Evolutionary conservation across 163 green algal species (phyloP), one percentile per base, ranked within the genome.

Genomic region (Chloromonas sp.): DNA sequence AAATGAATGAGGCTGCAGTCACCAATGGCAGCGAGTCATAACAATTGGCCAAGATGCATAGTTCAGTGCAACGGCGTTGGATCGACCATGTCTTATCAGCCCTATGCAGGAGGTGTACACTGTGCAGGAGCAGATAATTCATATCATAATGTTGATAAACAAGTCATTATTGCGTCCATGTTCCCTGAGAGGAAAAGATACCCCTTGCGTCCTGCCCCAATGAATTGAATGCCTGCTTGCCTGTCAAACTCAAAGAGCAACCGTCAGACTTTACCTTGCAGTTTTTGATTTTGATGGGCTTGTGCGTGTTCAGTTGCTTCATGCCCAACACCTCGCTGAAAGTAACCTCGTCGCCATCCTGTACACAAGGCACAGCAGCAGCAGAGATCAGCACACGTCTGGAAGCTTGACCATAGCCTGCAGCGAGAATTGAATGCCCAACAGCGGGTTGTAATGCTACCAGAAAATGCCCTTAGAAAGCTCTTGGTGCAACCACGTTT

Each of bases 251-350:
- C 60, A 57, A 14, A 71, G 59, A 36, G 60, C n/a, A 60, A n/a
- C 77, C 36, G 1, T 83, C 1, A 15, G n/a, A 13, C 8, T 84
- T 2, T 79, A 94, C 91, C 92, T 98, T 98, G 88, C 93, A 95
- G 86, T 97, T 97, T 71, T 93, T 94, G 71, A 99, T 90, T 57
- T 89, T 89, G 79, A 96, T 90, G 2, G 95, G 96, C 82, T 92
- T 92, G 62, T 88, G 86, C 15, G 89, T 92, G 88, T 98, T 98
- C 13, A 99, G 94, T 87, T 98, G 90, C 0, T 88, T 89, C 95
- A 98, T 98, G 60, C 97, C 97, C 71, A 93, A 87, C 15, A 99
- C 93, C 91, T 99, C 97, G 58, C 86, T 89, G 85, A 99, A 99
- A 0, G 86, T 91, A 3, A 99, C 96, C 58, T 95, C 86, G 85